Evolutionary conservation across 345 rosid genomes (phyloP), one percentile per base, ranked within the genome.

Genomic region (Ailanthus altissimus): DNA sequence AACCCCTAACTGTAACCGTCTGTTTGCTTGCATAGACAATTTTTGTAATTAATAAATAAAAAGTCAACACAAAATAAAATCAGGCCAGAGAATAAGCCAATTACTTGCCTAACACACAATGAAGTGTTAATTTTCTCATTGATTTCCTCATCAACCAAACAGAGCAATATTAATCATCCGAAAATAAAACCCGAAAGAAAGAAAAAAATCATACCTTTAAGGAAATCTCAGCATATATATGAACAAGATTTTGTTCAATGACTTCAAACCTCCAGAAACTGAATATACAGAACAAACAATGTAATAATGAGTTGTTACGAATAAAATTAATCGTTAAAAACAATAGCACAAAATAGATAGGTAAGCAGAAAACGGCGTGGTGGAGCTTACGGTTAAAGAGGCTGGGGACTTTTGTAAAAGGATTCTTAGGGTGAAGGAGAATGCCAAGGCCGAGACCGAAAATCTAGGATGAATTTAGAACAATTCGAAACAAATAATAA

Each of bases 101-200:
- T 66, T 6, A 67, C 43, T 42, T 59, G 26, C 36, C 16, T 16
- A 47, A n/a, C 3, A 15, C 75, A 75, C 66, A 69, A 59, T 61
- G 61, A 43, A 58, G 40, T 46, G 47, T 16, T 20, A 6, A 49
- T 67, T 45, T 45, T 43, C 36, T 45, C 4, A 16, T 25, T 26
- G 51, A 67, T 49, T 49, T 49, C 25, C 67, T 43, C 76, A 63
- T 54, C 43, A 67, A 79, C 81, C 81, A 74, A 82, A 77, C 71
- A 75, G 10, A 16, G 54, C 45, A 21, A 42, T 57, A 50, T 32
- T 43, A 38, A 60, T 59, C 28, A 74, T 54, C 32, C 8, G 25
- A 32, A 38, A 18, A 16, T 64, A 49, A 40, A 58, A 15, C 12
- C 16, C 42, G 12, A 61, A 42, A 2, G 13, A 47, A 18, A 47